A percentile compares a stretch with the other conserved stretches of the same genome.
Evolutionary conservation across 2,329 filamentous ascomycete species (phyloP).

Genomic region (Cladosporium halotolerans): DNA sequence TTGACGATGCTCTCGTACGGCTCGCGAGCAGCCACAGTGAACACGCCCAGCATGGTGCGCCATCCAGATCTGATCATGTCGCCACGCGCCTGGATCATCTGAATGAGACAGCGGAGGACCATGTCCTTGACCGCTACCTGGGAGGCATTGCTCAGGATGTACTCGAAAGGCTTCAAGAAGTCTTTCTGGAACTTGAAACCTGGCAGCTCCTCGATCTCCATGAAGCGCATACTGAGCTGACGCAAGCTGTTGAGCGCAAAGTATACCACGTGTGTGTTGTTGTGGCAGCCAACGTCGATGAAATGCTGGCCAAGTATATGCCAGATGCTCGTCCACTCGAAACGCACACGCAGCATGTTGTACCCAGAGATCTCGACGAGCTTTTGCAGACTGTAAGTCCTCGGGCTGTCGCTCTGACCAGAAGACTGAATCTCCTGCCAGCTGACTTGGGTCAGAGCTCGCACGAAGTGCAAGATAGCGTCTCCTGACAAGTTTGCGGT

Average conservation of each 20-base stretch:
- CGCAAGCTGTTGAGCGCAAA: conserved; percentile 93
- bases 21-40: conserved; percentile 89
- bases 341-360: conserved; percentile 97
- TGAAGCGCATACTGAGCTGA: conserved; percentile 95
- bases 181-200: conserved; percentile 99
- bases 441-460: conserved; percentile 87
- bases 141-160: conserved; percentile 88
- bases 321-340: conserved; percentile 98
- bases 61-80: conserved; percentile 97
- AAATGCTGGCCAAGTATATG: conserved; percentile 96
- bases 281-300: conserved; percentile 93
- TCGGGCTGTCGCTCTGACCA: conserved; percentile 87
- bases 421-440: conserved; percentile 99
- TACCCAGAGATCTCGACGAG: conserved; percentile 98
- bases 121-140: conserved; percentile 95
- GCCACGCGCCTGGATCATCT: conserved; percentile 97
- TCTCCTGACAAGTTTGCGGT: conserved; percentile 89
- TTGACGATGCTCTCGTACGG: conserved; percentile 94
- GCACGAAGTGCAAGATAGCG: conserved; percentile 91
- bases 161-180: conserved; percentile 96
- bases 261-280: conserved; percentile 93
- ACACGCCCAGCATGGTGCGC: conserved; percentile 99
- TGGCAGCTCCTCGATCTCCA: conserved; percentile 95
- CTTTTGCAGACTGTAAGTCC: conserved; percentile 96
- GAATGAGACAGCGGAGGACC: conserved; percentile 89